A percentile compares a stretch with the other conserved stretches of the same genome.
Evolutionary conservation across 2,329 filamentous ascomycete genomes (phyloP).

Genomic region (Plectosphaerella plurivora): DNA sequence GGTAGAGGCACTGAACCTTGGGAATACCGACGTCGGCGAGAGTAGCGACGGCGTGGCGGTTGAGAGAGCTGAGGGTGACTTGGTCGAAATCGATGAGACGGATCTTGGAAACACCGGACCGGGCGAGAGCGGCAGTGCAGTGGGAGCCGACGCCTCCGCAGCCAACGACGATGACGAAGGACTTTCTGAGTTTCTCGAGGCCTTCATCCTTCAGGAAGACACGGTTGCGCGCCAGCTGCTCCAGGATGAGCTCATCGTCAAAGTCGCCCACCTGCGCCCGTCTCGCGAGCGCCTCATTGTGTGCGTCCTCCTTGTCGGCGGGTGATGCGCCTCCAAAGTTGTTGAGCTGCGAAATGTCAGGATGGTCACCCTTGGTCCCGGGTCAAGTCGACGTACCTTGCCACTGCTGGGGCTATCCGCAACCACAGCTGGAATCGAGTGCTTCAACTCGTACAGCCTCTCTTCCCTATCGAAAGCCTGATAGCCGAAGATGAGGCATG

Average conservation of each 20-base stretch:
- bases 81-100: slow-evolving; percentile 96
- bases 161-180: slow-evolving; percentile 87
- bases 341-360: slow-evolving; percentile 46
- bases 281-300: slow-evolving; percentile 53
- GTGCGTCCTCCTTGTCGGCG: slow-evolving; percentile 56
- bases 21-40: slow-evolving; percentile 88
- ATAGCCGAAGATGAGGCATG: slow-evolving; percentile 56
- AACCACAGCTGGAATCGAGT: slow-evolving; percentile 46
- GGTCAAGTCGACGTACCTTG: slow-evolving; percentile 16
- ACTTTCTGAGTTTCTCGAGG: slow-evolving; percentile 69
- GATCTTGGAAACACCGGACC: slow-evolving; percentile 83
- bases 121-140: slow-evolving; percentile 76
- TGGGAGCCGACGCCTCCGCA: slow-evolving; percentile 95
- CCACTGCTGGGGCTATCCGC: slow-evolving; percentile 20
- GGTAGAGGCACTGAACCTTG: slow-evolving; percentile 82
- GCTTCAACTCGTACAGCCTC: slow-evolving; percentile 53
- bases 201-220: slow-evolving; percentile 85
- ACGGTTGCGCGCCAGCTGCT: slow-evolving; percentile 89
- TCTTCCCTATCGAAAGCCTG: slow-evolving; percentile 54
- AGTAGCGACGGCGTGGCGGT: slow-evolving; percentile 93
- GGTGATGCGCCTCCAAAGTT: slow-evolving; percentile 52
- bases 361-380: background rate
- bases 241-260: slow-evolving; percentile 78
- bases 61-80: slow-evolving; percentile 89
- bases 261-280: slow-evolving; percentile 61